These are phyloP conservation scores for Penicillium diatomitis DNA, from an alignment of 495 filamentous ascomycete genomes.

Conservation along the genomic window DNA sequence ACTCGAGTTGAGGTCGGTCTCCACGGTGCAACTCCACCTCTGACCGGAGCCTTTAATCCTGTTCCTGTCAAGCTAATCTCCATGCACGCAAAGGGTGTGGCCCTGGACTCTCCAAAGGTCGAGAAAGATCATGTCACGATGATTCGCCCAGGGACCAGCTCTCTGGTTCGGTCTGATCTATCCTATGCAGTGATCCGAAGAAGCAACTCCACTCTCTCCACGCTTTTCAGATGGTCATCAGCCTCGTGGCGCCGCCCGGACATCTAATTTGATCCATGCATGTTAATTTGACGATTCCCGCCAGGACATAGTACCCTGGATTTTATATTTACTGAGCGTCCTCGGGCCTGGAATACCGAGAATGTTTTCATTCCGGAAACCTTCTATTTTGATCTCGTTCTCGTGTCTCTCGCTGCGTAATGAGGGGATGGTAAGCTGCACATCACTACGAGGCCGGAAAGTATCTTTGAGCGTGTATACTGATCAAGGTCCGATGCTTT, in stretches of 20 bases:
- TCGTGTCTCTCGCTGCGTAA: slow-evolving; percentile 21
- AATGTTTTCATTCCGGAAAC: slow-evolving; percentile 20
- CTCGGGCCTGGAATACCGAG: slow-evolving; percentile 16
- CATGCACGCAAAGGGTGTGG: slow-evolving; percentile 6
- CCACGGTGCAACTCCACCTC: slow-evolving; percentile 4
- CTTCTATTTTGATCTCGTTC: slow-evolving; percentile 9
- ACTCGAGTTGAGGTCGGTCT: neutral
- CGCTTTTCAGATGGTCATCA: slow-evolving; percentile 4
- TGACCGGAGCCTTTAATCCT: neutral
- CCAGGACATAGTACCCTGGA: neutral
- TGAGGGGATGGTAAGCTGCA: slow-evolving; percentile 37
- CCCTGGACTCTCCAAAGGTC: slow-evolving; percentile 8
- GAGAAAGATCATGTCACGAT: slow-evolving; percentile 5
- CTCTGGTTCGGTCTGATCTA: neutral
- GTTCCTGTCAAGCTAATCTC: slow-evolving; percentile 12
- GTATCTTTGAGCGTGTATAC: too few species aligned
- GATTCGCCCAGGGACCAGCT: slow-evolving; percentile 9
- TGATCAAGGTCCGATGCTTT: neutral
- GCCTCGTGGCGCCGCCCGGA: slow-evolving; percentile 1
- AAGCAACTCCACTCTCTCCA: slow-evolving; percentile 2
- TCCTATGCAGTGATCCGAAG: neutral
- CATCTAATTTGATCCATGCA: neutral
- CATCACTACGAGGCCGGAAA: neutral
- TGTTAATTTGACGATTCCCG: slow-evolving; percentile 1
- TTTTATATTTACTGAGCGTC: slow-evolving; percentile 10